A percentile compares a stretch with the other conserved stretches of the same genome.
Evolutionary conservation across 2,329 filamentous ascomycete genomes (phyloP).

Genomic region (Fusarium setosum): DNA sequence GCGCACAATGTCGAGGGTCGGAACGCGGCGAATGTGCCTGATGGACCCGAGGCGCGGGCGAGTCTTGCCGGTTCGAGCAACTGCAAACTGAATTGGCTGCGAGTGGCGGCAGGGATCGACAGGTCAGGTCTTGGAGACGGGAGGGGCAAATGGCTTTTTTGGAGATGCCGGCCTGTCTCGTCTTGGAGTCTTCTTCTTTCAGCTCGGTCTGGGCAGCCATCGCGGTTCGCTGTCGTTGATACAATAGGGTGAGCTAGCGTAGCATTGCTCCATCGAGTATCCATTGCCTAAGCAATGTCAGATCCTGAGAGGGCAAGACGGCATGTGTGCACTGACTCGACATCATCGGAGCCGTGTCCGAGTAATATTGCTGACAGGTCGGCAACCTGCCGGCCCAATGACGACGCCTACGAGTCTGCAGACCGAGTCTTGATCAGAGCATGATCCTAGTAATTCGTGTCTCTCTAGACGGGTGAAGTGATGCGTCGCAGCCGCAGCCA

Average conservation of each 20-base stretch:
- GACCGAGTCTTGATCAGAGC: not conserved
- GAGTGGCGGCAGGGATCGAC: slow-evolving; percentile 21
- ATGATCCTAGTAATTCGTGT: not conserved
- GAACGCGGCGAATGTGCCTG: not conserved
- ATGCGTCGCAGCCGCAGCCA: not conserved
- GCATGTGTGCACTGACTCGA: slow-evolving; percentile 6
- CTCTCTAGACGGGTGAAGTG: not conserved
- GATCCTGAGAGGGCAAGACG: not conserved
- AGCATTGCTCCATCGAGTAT: too few relatives aligned
- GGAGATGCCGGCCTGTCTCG: not conserved
- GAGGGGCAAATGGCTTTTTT: too few relatives aligned
- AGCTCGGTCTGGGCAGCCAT: not conserved
- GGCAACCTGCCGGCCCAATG: not conserved
- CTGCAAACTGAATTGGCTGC: not conserved
- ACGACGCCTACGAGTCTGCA: not conserved
- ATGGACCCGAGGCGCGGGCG: not conserved
- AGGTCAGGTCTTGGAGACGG: not conserved
- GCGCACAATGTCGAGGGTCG: not conserved
- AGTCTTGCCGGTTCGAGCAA: slow-evolving; percentile 29
- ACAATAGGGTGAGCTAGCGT: too few relatives aligned
- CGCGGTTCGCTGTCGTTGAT: too few relatives aligned
- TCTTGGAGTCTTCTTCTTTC: not conserved
- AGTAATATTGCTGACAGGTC: slow-evolving; percentile 3
- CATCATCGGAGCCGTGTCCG: not conserved
- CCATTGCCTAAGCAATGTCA: too few relatives aligned